A percentile compares a stretch with the other conserved stretches of the same genome.
phyloP scores from a whole-genome alignment of 768 basidiomycete genomes.

The Rhizopogon sp. region DNA sequence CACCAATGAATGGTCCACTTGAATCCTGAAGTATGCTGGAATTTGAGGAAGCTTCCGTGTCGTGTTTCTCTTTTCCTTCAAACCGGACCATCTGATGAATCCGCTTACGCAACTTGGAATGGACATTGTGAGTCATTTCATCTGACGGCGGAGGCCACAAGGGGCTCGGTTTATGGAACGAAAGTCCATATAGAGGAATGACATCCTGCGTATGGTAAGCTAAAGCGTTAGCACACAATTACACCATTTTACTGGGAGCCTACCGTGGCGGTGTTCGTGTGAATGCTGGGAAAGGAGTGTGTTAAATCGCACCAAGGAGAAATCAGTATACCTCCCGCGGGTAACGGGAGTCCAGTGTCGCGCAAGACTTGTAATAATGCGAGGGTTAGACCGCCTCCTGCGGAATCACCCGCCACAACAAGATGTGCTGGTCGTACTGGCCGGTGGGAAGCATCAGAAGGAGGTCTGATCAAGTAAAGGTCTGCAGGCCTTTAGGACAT shows the following conservation, averaged over 20 bases:
- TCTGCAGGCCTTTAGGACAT: constrained; percentile 37
- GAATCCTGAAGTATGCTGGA: constrained; percentile 4
- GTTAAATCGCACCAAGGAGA: constrained; percentile 95
- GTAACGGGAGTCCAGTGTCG: constrained; percentile 74
- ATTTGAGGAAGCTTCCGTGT: not conserved
- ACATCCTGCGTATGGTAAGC: constrained; percentile 51
- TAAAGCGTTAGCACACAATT: not conserved
- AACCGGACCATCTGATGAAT: constrained; percentile 51
- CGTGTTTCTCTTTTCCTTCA: constrained; percentile 16
- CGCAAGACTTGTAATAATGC: constrained; percentile 85
- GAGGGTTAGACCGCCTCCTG: constrained; percentile 84
- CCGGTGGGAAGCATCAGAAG: constrained; percentile 67
- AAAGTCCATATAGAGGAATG: constrained; percentile 70
- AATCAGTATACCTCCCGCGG: constrained; percentile 85
- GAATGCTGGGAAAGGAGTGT: constrained; percentile 89
- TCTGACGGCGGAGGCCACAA: constrained; percentile 75
- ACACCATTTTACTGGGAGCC: constrained; percentile 10
- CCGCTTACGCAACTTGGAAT: constrained; percentile 52
- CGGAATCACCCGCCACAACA: constrained; percentile 86
- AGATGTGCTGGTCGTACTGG: constrained; percentile 81
- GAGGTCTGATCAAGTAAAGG: constrained; percentile 86
- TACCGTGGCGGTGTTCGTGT: constrained; percentile 81
- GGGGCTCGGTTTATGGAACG: constrained; percentile 72
- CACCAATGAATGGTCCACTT: constrained; percentile 7
- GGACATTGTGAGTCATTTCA: constrained; percentile 54